A percentile compares a stretch with the other conserved stretches of the same genome.
phyloP scores from a whole-genome alignment of 1,139 yeast genomes.

The Yarrowia galli region DNA sequence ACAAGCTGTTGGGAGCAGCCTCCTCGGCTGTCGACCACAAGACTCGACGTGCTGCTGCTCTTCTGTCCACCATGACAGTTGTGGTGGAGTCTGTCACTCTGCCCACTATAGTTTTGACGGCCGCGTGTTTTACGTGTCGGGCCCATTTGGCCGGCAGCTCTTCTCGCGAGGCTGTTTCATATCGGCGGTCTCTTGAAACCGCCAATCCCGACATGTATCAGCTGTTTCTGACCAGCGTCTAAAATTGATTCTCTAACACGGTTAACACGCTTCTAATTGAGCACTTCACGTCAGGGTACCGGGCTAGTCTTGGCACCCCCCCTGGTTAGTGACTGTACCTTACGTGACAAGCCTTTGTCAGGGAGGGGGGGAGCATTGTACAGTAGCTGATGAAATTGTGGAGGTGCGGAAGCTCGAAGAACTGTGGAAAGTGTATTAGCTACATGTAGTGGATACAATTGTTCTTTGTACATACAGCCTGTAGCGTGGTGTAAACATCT shows the following conservation, averaged over 20 bases:
- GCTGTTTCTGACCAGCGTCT: neutral
- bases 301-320: conserved; percentile 10
- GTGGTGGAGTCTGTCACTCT: conserved; percentile 4
- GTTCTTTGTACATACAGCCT: no score
- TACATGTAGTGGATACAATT: no score
- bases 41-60: conserved; percentile 23
- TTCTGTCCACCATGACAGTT: conserved; percentile 11
- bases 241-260: neutral
- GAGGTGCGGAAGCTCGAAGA: neutral
- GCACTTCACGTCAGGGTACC: neutral
- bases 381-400: neutral
- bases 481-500: no score
- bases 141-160: conserved; percentile 15
- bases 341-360: neutral
- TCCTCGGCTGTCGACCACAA: conserved; percentile 21
- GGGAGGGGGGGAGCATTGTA: neutral
- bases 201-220: conserved; percentile 27
- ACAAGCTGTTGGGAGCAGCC: conserved; percentile 3
- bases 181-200: conserved; percentile 3
- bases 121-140: conserved; percentile 23
- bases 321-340: conserved; percentile 1
- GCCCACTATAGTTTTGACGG: conserved; percentile 16
- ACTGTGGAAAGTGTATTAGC: no score
- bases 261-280: neutral
- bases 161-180: conserved; percentile 20